Conservation (phyloP, 2,329 filamentous ascomycete genomes). For the Curvularia lunata region DNA sequence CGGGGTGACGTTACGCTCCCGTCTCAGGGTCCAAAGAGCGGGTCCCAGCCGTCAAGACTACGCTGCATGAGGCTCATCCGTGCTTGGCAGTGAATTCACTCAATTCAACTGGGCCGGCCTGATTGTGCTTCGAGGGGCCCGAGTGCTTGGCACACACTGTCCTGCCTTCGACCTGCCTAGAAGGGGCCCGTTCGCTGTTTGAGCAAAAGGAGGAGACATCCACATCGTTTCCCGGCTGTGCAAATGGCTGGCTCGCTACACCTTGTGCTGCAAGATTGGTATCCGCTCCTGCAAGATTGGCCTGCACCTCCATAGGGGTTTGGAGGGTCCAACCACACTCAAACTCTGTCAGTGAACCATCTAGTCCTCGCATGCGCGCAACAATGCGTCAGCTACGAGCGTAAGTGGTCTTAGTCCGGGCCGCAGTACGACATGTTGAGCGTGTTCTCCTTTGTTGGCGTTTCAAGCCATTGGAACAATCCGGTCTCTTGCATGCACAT, state of each 20-base stretch:
- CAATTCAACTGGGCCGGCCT: neutral
- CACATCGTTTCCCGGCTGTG: neutral
- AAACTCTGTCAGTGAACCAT: neutral
- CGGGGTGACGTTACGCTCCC: slow-evolving; percentile 4
- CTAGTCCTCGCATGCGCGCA: neutral
- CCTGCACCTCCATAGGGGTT: neutral
- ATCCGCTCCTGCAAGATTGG: neutral
- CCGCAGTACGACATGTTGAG: neutral
- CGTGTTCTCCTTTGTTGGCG: slow-evolving; percentile 5
- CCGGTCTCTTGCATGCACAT: slow-evolving; percentile 10
- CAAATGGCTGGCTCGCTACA: neutral
- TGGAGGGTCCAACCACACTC: neutral
- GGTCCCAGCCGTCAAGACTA: slow-evolving; percentile 3
- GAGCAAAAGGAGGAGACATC: neutral
- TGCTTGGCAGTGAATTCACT: slow-evolving; percentile 1
- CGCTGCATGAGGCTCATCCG: neutral
- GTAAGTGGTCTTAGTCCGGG: neutral
- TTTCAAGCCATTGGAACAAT: slow-evolving; percentile 3
- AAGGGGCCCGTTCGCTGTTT: slow-evolving; percentile 3
- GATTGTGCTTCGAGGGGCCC: neutral
- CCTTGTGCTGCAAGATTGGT: neutral
- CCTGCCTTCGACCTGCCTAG: slow-evolving; percentile 12
- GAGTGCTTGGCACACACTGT: slow-evolving; percentile 7
- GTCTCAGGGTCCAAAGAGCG: slow-evolving; percentile 14
- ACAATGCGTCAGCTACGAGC: neutral